A percentile compares a stretch with the other conserved stretches of the same genome.
Evolutionary conservation across 495 filamentous ascomycete species (phyloP).

Genomic region (Massariosphaeria phaeospora): DNA sequence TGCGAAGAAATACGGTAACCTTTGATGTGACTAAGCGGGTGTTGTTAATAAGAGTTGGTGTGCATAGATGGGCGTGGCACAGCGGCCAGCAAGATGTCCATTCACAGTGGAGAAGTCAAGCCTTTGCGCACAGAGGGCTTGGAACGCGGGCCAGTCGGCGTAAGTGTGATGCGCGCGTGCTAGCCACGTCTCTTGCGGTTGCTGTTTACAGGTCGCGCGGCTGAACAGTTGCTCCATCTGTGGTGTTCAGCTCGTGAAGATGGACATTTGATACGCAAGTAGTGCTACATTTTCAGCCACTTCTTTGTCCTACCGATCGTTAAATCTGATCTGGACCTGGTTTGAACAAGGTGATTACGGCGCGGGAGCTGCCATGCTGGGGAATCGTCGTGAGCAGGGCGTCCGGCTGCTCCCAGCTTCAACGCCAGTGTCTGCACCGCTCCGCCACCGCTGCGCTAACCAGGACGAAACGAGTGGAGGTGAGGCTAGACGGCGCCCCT

Average conservation of each 20-base stretch:
- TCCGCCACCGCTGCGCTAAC: too few relatives aligned
- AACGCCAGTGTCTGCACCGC: neutral
- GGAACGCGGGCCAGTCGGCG: conserved; percentile 4
- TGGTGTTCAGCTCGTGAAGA: conserved; percentile 15
- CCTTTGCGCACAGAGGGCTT: neutral
- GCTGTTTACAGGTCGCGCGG: conserved; percentile 7
- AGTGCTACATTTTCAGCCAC: neutral
- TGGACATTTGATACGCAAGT: neutral
- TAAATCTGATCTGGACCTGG: neutral
- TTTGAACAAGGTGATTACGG: neutral
- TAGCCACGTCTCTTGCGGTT: conserved; percentile 7
- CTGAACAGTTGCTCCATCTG: neutral
- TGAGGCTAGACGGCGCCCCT: too few relatives aligned
- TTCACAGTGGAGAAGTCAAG: conserved; percentile 1
- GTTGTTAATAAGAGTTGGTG: neutral
- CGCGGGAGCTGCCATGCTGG: neutral
- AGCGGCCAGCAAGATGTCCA: neutral
- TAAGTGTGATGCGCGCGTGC: conserved; percentile 5
- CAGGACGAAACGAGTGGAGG: too few relatives aligned
- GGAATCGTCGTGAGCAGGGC: neutral
- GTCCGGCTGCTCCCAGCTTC: too few relatives aligned
- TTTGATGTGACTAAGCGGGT: neutral
- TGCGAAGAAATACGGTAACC: neutral
- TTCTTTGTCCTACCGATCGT: neutral
- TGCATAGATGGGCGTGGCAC: conserved; percentile 12